Conservation (phyloP, 2,329 filamentous ascomycete species). For the Cladophialophora bantiana region DNA sequence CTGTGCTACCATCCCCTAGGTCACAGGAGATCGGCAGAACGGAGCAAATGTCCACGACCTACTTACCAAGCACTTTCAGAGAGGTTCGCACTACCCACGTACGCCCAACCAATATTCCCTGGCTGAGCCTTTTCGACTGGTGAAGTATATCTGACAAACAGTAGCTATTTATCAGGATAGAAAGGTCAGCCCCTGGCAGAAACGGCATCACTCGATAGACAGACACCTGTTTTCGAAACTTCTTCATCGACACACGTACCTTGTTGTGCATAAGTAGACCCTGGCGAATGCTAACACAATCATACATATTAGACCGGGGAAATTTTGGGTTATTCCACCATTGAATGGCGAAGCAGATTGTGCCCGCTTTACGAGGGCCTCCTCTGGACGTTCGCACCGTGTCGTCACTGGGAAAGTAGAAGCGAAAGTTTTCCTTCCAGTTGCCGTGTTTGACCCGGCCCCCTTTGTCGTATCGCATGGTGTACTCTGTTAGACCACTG, state of each 20-base stretch:
- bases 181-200: conserved; percentile 20
- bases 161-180: conserved; percentile 20
- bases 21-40: conserved; percentile 2
- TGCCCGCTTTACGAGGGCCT: conserved; percentile 72
- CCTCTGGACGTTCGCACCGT: conserved; percentile 73
- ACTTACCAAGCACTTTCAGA: conserved; percentile 90
- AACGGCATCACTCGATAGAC: conserved; percentile 32
- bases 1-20: background rate
- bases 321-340: conserved; percentile 75
- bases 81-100: conserved; percentile 88
- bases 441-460: conserved; percentile 21
- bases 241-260: conserved; percentile 54
- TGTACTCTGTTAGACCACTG: conserved; percentile 54
- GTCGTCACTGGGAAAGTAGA: conserved; percentile 80
- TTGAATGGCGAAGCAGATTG: conserved; percentile 77
- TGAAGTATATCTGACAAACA: conserved; percentile 29
- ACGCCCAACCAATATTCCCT: conserved; percentile 69
- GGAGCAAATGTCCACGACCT: background rate
- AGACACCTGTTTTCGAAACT: background rate
- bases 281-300: conserved; percentile 73
- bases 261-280: conserved; percentile 91
- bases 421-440: conserved; percentile 61
- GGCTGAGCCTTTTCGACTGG: conserved; percentile 13
- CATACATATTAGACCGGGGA: conserved; percentile 73
- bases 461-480: conserved; percentile 45